Evolutionary conservation across 2,329 filamentous ascomycete genomes (phyloP).

Genomic region (Fusarium albosuccineum): DNA sequence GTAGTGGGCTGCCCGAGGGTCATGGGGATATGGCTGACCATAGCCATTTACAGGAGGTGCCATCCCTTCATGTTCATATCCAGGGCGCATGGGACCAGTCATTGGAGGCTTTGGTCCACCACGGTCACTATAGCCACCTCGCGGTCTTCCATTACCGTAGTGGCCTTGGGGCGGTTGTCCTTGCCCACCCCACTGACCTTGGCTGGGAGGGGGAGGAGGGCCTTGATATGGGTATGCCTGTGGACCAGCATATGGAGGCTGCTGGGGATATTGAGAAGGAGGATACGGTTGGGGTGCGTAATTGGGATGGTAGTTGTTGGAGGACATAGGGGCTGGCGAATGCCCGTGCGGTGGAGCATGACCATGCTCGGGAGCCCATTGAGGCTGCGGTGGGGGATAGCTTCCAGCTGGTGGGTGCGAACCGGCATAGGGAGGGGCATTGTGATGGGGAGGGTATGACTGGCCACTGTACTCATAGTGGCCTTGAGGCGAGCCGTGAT

Average conservation of each 20-base stretch:
- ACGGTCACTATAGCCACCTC: slow-evolving; percentile 62
- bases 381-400: slow-evolving; percentile 57
- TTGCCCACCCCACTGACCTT: slow-evolving; percentile 53
- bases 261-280: slow-evolving; percentile 58
- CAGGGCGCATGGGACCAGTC: slow-evolving; percentile 51
- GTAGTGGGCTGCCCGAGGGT: slow-evolving; percentile 54
- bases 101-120: slow-evolving; percentile 53
- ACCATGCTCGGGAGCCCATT: slow-evolving; percentile 57
- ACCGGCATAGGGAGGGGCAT: slow-evolving; percentile 47
- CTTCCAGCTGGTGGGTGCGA: slow-evolving; percentile 53
- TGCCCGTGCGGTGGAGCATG: slow-evolving; percentile 60
- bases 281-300: slow-evolving; percentile 69
- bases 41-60: slow-evolving; percentile 54
- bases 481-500: slow-evolving; percentile 53
- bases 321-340: slow-evolving; percentile 61
- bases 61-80: slow-evolving; percentile 52
- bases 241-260: slow-evolving; percentile 58
- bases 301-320: slow-evolving; percentile 70
- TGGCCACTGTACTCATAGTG: slow-evolving; percentile 61
- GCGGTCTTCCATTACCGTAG: slow-evolving; percentile 56
- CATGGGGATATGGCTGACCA: slow-evolving; percentile 56
- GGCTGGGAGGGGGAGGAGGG: slow-evolving; percentile 51
- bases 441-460: slow-evolving; percentile 51
- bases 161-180: slow-evolving; percentile 51
- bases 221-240: slow-evolving; percentile 56